These are phyloP conservation scores for Salix viminalis DNA, from an alignment of 345 rosid species.

Conservation along the genomic window DNA sequence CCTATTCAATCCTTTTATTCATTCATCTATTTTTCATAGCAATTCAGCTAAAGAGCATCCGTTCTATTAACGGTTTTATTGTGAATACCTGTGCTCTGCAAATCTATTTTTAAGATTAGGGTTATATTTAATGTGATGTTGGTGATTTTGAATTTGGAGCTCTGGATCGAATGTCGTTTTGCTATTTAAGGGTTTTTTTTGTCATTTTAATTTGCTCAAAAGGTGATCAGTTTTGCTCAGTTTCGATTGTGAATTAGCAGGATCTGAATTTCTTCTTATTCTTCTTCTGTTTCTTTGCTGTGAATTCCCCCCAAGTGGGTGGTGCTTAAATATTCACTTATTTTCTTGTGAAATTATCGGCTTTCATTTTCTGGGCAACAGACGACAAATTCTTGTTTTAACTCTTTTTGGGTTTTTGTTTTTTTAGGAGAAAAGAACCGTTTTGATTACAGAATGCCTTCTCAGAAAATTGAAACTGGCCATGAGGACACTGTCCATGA, in stretches of 20 bases:
- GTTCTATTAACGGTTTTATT: background rate
- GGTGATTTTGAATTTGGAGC: background rate
- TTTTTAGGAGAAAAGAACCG: background rate
- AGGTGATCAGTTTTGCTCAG: background rate
- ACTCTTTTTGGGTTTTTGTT: background rate
- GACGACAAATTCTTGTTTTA: background rate
- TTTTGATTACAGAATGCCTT: slow-evolving; percentile 20
- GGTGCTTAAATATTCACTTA: background rate
- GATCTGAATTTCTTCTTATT: background rate
- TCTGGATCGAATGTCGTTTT: background rate
- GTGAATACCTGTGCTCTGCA: background rate
- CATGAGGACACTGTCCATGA: slow-evolving; percentile 34
- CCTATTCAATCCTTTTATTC: background rate
- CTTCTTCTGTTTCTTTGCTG: no score
- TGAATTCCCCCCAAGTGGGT: background rate
- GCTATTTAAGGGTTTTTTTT: background rate
- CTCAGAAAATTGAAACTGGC: slow-evolving; percentile 29
- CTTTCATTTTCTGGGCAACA: background rate
- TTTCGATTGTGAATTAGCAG: background rate
- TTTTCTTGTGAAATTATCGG: background rate
- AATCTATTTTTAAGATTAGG: background rate
- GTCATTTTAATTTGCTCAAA: background rate
- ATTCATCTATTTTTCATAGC: background rate
- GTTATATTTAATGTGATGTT: background rate
- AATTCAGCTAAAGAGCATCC: background rate